These are phyloP conservation scores for Taphrina pruni DNA, from an alignment of 1,139 yeast species.

Conservation along the genomic window DNA sequence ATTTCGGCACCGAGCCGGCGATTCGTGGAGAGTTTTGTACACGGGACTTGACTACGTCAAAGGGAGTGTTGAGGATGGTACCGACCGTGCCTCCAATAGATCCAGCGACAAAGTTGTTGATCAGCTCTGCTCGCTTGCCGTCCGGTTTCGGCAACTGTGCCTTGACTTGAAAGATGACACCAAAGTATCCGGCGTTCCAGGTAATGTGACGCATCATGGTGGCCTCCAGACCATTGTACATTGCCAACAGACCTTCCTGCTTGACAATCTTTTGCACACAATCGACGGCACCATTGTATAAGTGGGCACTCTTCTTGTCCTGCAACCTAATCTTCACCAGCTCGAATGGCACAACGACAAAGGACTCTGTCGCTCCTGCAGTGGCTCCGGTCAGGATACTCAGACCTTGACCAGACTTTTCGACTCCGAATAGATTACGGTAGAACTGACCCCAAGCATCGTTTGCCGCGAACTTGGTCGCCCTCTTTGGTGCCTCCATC, in stretches of 20 bases:
- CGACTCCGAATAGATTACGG: constrained; percentile 71
- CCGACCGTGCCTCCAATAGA: constrained; percentile 96
- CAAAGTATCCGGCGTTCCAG: constrained; percentile 99
- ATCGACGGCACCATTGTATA: constrained; percentile 81
- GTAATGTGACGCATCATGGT: constrained; percentile 95
- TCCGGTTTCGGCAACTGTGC: constrained; percentile 77
- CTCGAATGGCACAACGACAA: constrained; percentile 93
- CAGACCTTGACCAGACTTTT: constrained; percentile 75
- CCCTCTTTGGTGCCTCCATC: constrained; percentile 99
- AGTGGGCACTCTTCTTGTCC: constrained; percentile 67
- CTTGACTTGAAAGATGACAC: constrained; percentile 88
- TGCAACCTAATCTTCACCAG: constrained; percentile 85
- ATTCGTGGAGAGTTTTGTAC: constrained; percentile 83
- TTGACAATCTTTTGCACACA: constrained; percentile 75
- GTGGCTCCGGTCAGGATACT: constrained; percentile 95
- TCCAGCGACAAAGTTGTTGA: constrained; percentile 89
- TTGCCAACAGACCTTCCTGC: constrained; percentile 77
- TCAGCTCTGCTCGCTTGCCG: constrained; percentile 70
- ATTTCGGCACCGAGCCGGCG: constrained; percentile 70
- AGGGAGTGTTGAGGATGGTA: constrained; percentile 91
- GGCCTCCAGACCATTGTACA: constrained; percentile 94
- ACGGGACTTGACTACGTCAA: constrained; percentile 96
- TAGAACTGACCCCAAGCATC: constrained; percentile 95
- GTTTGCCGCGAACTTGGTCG: constrained; percentile 97
- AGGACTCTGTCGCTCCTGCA: constrained; percentile 96